Evolutionary conservation across 2,329 filamentous ascomycete genomes (phyloP), one percentile per base, ranked within the genome.

Genomic region (Dothidotthia symphoricarpi): DNA sequence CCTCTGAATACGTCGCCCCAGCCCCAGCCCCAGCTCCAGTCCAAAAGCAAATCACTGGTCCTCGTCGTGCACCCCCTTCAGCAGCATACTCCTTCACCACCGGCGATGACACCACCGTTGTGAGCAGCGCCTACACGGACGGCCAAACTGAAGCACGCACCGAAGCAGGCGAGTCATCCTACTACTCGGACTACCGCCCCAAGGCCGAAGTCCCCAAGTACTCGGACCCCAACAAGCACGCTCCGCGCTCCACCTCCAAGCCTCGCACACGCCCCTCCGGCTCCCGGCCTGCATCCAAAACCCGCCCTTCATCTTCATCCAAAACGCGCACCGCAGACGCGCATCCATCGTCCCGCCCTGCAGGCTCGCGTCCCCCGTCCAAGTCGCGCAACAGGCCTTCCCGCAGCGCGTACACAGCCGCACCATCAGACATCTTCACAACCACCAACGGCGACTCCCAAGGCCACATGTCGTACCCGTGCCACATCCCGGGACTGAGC

Each of bases 381-480:
- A 60, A 63, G 13, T 58, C 59, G 2, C 59, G 58, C 6, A 68
- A 66, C 43, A 53, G 58, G 32, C 35, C 52, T 34, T 63, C 52
- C 39, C 59, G 48, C 40, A 58, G 55, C 34, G 48, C 47, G 31
- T 42, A 40, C 28, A 27, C 40, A 22, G 24, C 45, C 10, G 46
- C 57, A 5, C 36, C 19, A 5, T 60, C 51, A 17, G 65, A 65
- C 36, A 64, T 64, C 45, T 65, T 64, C 58, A 64, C 58, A 5
- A 67, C 73, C 16, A 61, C 69, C 3, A 63, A 60, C 28, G 61
- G 63, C 14, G 67, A 58, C 12, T 34, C 67, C 4, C 67, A 67
- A 1, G 75, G 76, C 8, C 77, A 75, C 10, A 78, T 76, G 59
- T 70, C 68, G 31, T 81, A 81, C 51, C 73, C 75, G 16, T 77